Evolutionary conservation across 768 basidiomycete species (phyloP).

Genomic region (Termitomyces sp.): DNA sequence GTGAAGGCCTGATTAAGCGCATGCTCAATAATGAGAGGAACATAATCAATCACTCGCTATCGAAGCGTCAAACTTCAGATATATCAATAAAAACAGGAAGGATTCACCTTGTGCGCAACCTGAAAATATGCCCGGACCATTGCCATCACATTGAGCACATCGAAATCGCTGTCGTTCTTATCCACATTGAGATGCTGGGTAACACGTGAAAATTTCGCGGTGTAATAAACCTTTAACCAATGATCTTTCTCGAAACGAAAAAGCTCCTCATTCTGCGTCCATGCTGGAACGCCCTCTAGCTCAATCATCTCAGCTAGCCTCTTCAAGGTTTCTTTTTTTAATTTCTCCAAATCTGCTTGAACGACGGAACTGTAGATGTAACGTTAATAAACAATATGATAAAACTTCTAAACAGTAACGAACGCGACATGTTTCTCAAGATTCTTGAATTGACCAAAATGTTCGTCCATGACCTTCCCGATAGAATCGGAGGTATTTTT

Average conservation of each 20-base stretch:
- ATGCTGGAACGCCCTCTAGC: constrained; percentile 33
- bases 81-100: not conserved
- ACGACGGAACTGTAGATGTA: constrained; percentile 1
- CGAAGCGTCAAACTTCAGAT: not conserved
- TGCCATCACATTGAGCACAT: constrained; percentile 47
- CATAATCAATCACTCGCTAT: constrained; percentile 50
- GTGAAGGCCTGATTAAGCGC: constrained; percentile 35
- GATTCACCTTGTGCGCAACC: constrained; percentile 43
- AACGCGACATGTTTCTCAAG: constrained; percentile 23
- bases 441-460: constrained; percentile 25
- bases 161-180: constrained; percentile 16
- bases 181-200: not conserved
- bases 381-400: not conserved
- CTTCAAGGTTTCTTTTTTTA: constrained; percentile 15
- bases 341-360: constrained; percentile 5
- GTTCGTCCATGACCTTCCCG: constrained; percentile 12
- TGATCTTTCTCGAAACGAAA: constrained; percentile 8
- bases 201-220: not conserved
- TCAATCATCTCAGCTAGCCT: constrained; percentile 26
- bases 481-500: constrained; percentile 9
- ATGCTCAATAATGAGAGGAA: constrained; percentile 46
- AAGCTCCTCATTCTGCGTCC: constrained; percentile 24
- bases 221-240: constrained; percentile 15
- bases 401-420: not conserved
- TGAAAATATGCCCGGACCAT: constrained; percentile 52